Evolutionary conservation across 129 eudicot species (phyloP).

Genomic region (Arctium lappa): DNA sequence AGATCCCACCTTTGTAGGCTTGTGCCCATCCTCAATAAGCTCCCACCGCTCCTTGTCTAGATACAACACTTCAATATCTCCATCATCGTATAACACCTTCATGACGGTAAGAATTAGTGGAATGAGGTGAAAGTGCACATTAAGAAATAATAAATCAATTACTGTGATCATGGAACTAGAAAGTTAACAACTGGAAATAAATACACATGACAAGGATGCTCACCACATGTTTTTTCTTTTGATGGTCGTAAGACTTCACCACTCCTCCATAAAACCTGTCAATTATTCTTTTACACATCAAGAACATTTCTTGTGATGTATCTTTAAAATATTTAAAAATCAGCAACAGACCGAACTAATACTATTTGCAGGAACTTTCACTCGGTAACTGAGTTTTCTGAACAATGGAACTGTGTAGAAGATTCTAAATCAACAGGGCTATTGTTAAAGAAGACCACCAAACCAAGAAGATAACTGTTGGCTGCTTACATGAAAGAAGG

Average conservation of each 20-base stretch:
- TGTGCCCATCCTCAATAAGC: conserved; percentile 41
- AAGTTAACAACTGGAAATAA: neutral
- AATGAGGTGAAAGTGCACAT: neutral
- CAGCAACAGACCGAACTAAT: no score
- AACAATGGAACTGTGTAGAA: no score
- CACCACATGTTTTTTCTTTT: conserved; percentile 85
- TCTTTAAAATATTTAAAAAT: neutral
- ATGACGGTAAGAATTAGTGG: neutral
- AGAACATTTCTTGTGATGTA: conserved; percentile 4
- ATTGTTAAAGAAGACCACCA: no score
- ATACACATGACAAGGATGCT: conserved; percentile 27
- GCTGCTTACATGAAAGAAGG: neutral
- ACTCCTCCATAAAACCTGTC: conserved; percentile 88
- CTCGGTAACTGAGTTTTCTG: no score
- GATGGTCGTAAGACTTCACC: conserved; percentile 82
- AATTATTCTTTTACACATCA: conserved; percentile 3
- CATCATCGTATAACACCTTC: conserved; percentile 82
- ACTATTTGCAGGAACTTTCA: no score
- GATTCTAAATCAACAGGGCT: neutral
- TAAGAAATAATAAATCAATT: neutral
- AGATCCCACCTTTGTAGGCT: conserved; percentile 46
- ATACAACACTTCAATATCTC: conserved; percentile 85
- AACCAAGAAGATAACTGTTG: no score
- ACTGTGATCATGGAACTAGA: neutral
- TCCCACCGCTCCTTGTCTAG: conserved; percentile 91